phyloP scores from a whole-genome alignment of 2,329 filamentous ascomycete species.

The Trichoderma hamatum region DNA sequence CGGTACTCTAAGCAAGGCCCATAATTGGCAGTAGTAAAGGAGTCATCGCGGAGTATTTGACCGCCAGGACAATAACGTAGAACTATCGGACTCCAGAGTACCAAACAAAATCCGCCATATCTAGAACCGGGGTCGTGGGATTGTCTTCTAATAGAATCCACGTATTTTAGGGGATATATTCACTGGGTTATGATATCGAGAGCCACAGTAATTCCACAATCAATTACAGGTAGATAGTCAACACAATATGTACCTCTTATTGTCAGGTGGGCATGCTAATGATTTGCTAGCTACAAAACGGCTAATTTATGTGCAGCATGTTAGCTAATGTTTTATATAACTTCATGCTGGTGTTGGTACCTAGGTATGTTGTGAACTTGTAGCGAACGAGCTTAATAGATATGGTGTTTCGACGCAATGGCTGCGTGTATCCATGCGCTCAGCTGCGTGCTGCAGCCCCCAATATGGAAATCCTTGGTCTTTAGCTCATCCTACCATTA shows the following conservation, averaged over 20 bases:
- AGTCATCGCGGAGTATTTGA: background rate
- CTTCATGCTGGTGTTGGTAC: too few species aligned
- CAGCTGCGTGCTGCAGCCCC: background rate
- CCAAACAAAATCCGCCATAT: background rate
- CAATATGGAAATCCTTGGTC: background rate
- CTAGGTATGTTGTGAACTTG: background rate
- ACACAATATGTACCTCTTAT: background rate
- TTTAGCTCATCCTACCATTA: background rate
- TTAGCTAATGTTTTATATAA: background rate
- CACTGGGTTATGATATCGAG: background rate
- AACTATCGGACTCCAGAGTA: background rate
- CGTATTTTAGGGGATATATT: background rate
- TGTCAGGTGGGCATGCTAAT: background rate
- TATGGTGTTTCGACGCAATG: background rate
- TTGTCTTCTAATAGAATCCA: background rate
- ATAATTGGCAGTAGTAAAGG: background rate
- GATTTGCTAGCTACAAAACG: background rate
- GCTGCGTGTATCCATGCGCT: background rate
- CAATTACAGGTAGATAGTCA: too few species aligned
- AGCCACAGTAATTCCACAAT: too few species aligned
- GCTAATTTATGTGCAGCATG: background rate
- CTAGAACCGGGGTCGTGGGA: background rate
- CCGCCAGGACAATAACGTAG: background rate
- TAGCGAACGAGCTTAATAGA: background rate
- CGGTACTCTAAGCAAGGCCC: background rate